phyloP scores from a whole-genome alignment of 148 eudicot species.

The Silene uniflora region DNA sequence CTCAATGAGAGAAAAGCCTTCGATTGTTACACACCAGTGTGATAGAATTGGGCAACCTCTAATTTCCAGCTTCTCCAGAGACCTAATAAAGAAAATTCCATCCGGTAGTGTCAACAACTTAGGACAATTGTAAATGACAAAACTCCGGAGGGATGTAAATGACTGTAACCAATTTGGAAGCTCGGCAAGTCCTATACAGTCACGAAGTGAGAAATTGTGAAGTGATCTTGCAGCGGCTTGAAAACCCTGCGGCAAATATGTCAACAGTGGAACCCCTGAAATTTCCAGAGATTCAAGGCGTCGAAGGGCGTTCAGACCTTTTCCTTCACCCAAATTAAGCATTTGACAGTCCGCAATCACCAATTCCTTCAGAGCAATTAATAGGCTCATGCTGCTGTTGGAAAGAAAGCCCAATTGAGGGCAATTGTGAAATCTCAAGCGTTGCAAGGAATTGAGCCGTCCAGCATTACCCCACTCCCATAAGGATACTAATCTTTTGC shows the following conservation, averaged over 20 bases:
- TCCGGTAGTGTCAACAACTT: constrained; percentile 33
- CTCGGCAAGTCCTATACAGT: constrained; percentile 24
- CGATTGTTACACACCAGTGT: constrained; percentile 7
- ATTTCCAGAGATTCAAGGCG: constrained; percentile 32
- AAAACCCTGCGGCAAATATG: constrained; percentile 29
- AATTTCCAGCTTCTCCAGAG: constrained; percentile 15
- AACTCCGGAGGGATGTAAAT: constrained; percentile 27
- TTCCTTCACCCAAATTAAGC: constrained; percentile 26
- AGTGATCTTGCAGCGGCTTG: constrained; percentile 27
- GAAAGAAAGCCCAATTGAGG: constrained; percentile 36
- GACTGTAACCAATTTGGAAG: constrained; percentile 31
- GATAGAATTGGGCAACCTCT: constrained; percentile 15
- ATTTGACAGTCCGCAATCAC: constrained; percentile 38
- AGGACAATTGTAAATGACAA: constrained; percentile 34
- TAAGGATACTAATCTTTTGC: constrained; percentile 22
- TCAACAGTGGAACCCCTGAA: constrained; percentile 25
- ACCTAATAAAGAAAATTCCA: constrained; percentile 16
- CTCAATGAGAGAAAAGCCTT: constrained; percentile 17
- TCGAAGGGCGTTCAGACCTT: constrained; percentile 33
- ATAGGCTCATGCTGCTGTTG: constrained; percentile 22
- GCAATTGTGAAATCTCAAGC: constrained; percentile 35
- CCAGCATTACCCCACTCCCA: constrained; percentile 24
- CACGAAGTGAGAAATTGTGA: constrained; percentile 21
- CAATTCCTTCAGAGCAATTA: constrained; percentile 37
- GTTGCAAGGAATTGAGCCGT: constrained; percentile 28